phyloP scores from a whole-genome alignment of 345 rosid genomes.

The Populus ilicifolia region DNA sequence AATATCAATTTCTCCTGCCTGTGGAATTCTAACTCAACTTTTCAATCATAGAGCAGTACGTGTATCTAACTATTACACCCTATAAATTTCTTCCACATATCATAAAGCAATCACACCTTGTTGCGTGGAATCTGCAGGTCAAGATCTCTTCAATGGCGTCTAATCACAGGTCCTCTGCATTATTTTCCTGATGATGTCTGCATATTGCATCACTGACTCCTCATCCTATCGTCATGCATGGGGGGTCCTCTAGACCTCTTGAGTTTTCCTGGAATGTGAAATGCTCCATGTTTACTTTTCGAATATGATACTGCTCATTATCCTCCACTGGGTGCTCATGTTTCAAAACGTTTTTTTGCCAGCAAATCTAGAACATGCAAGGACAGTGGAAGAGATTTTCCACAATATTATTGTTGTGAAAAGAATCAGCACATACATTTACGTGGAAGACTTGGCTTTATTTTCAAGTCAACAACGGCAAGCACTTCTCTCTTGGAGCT shows the following conservation, averaged over 20 bases:
- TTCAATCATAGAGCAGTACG: background rate
- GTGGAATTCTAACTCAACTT: too few species aligned
- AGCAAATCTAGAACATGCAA: background rate
- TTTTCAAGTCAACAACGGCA: background rate
- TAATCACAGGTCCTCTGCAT: background rate
- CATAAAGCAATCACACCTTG: background rate
- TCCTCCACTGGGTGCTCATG: background rate
- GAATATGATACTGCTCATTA: too few species aligned
- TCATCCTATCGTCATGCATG: background rate
- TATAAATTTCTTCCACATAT: background rate
- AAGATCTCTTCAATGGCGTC: background rate
- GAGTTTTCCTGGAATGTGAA: background rate
- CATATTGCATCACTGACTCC: background rate
- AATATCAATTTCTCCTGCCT: too few species aligned
- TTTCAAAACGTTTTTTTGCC: background rate
- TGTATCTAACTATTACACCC: too few species aligned
- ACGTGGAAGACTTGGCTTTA: background rate
- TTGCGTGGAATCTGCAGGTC: background rate
- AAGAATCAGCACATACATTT: background rate
- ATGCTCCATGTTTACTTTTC: background rate
- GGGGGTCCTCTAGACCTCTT: background rate
- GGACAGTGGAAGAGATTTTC: background rate
- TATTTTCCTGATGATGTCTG: background rate
- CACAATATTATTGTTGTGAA: background rate
- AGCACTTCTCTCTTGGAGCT: background rate